phyloP scores from a whole-genome alignment of 805 yeast genomes.

The Lachancea quebecensis region DNA sequence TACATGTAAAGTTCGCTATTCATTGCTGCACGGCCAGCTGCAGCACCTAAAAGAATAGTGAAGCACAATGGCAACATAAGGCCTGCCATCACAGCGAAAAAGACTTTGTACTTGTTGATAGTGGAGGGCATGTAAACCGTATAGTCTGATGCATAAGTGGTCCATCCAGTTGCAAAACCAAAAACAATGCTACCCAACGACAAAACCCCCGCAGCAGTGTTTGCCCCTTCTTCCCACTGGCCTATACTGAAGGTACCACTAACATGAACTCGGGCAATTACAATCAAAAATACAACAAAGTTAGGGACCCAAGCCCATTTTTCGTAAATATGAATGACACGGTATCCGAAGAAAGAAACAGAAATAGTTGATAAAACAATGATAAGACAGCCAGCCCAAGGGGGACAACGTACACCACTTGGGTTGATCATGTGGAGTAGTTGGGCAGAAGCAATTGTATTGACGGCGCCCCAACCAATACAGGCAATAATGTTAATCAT shows the following conservation, averaged over 20 bases:
- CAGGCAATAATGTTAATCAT: slow-evolving; percentile 75
- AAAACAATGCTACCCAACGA: slow-evolving; percentile 77
- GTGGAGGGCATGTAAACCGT: slow-evolving; percentile 76
- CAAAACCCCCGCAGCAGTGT: slow-evolving; percentile 69
- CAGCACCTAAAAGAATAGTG: slow-evolving; percentile 80
- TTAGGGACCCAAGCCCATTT: slow-evolving; percentile 88
- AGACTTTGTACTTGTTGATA: slow-evolving; percentile 52
- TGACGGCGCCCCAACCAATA: slow-evolving; percentile 94
- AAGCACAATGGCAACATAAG: slow-evolving; percentile 62
- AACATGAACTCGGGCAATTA: slow-evolving; percentile 68
- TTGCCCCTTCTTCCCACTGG: slow-evolving; percentile 43
- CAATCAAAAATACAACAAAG: slow-evolving; percentile 60
- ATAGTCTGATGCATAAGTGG: slow-evolving; percentile 87
- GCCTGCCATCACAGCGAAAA: slow-evolving; percentile 58
- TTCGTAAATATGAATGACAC: slow-evolving; percentile 73
- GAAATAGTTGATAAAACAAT: slow-evolving; percentile 59
- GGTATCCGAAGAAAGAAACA: slow-evolving; percentile 80
- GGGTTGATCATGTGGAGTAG: slow-evolving; percentile 68
- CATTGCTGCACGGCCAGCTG: slow-evolving; percentile 63
- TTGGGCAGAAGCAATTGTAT: slow-evolving; percentile 85
- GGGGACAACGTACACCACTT: slow-evolving; percentile 52
- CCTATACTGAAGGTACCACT: slow-evolving; percentile 58
- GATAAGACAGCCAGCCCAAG: slow-evolving; percentile 86
- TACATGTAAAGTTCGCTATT: slow-evolving; percentile 40
- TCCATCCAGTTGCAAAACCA: slow-evolving; percentile 94